Percentiles rank a stretch among this genome's conserved stretches.
Evolutionary conservation across 176 grass and related monocot genomes (phyloP).

Genomic region (Cymbopogon citratus): DNA sequence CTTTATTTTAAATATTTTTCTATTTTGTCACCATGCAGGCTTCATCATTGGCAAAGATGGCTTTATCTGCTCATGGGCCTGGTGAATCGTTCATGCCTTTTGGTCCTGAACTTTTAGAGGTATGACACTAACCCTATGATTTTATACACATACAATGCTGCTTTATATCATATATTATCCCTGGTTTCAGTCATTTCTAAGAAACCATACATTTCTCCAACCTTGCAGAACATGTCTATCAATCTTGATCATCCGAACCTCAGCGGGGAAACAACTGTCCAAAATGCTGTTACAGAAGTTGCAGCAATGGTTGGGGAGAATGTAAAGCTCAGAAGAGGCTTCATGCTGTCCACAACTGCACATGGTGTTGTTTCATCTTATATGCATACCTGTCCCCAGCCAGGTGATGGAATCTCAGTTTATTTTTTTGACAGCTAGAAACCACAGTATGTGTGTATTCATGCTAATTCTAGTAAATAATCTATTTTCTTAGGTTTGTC

Average conservation of each 20-base stretch:
- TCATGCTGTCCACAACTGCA: conserved; percentile 54
- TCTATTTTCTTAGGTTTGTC: background rate
- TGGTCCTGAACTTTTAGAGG: conserved; percentile 80
- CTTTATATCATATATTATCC: background rate
- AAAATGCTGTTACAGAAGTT: conserved; percentile 82
- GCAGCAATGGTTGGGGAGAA: conserved; percentile 98
- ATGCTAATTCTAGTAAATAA: background rate
- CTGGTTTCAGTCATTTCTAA: background rate
- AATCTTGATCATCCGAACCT: conserved; percentile 86
- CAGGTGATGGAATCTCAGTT: conserved; percentile 45
- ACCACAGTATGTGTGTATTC: background rate
- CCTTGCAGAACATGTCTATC: conserved; percentile 59
- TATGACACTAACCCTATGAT: conserved; percentile 22
- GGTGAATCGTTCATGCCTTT: conserved; percentile 55
- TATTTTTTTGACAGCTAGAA: background rate
- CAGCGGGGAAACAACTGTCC: conserved; percentile 75
- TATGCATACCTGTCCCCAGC: conserved; percentile 68
- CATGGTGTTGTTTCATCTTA: conserved; percentile 76
- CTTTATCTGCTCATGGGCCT: conserved; percentile 37
- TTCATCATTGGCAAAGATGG: conserved; percentile 68
- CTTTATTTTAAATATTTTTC: background rate
- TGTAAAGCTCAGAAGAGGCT: conserved; percentile 84
- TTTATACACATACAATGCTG: background rate
- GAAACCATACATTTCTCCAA: conserved; percentile 27
- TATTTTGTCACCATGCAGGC: conserved; percentile 37